Evolutionary conservation across 768 basidiomycete species (phyloP).

Genomic region (Russula virescens): DNA sequence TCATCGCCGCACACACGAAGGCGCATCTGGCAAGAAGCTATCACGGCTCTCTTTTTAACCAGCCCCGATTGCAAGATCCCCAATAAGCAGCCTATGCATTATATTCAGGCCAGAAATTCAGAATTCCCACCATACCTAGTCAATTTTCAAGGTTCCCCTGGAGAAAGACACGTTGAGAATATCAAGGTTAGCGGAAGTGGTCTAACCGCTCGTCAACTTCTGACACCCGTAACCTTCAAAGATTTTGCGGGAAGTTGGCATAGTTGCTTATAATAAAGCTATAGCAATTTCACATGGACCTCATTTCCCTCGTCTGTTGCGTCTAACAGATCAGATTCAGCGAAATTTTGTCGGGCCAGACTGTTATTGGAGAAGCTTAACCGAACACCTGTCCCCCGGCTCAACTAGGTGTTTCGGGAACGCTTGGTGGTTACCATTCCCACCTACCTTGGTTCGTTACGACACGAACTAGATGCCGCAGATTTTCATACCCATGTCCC

Average conservation of each 20-base stretch:
- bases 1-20: slow-evolving; percentile 57
- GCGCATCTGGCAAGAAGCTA: slow-evolving; percentile 76
- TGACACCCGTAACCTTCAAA: slow-evolving; percentile 28
- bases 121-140: slow-evolving; percentile 68
- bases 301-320: slow-evolving; percentile 41
- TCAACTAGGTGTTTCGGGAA: slow-evolving; percentile 61
- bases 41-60: slow-evolving; percentile 61
- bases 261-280: slow-evolving; percentile 47
- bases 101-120: slow-evolving; percentile 49
- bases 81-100: slow-evolving; percentile 48
- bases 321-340: slow-evolving; percentile 50
- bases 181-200: slow-evolving; percentile 50
- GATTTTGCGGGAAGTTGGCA: slow-evolving; percentile 72
- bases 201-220: not conserved
- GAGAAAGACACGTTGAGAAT: slow-evolving; percentile 72
- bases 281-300: slow-evolving; percentile 43
- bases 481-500: not conserved
- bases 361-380: slow-evolving; percentile 54
- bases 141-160: slow-evolving; percentile 54
- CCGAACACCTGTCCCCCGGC: slow-evolving; percentile 28
- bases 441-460: slow-evolving; percentile 54
- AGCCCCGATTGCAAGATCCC: slow-evolving; percentile 55
- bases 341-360: slow-evolving; percentile 62
- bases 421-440: slow-evolving; percentile 78
- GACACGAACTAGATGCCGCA: not conserved